Evolutionary conservation across 768 basidiomycete genomes (phyloP).

Genomic region (Collybia sp.): DNA sequence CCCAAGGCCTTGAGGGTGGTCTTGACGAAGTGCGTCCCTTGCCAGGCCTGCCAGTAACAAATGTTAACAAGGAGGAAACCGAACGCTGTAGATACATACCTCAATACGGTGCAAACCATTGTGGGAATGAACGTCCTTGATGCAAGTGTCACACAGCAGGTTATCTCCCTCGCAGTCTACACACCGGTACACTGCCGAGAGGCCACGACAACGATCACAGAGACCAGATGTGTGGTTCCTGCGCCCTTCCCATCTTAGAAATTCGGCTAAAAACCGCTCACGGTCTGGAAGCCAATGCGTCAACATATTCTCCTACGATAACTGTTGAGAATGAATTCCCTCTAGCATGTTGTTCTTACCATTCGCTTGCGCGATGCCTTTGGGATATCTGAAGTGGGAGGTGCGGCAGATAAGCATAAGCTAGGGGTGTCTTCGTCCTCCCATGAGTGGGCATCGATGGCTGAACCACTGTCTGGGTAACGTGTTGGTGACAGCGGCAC

Average conservation of each 20-base stretch:
- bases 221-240: neutral
- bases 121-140: neutral
- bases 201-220: neutral
- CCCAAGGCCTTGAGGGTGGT: constrained; percentile 1
- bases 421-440: too few relatives aligned
- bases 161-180: constrained; percentile 1
- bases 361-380: too few relatives aligned
- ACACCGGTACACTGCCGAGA: neutral
- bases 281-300: neutral
- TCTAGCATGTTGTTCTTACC: too few relatives aligned
- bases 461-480: too few relatives aligned
- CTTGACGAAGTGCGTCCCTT: neutral
- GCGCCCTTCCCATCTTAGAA: constrained; percentile 1
- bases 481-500: too few relatives aligned
- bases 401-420: too few relatives aligned
- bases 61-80: neutral
- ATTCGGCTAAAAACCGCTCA: neutral
- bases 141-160: constrained; percentile 2
- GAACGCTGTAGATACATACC: neutral
- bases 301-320: neutral
- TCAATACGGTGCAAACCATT: constrained; percentile 3
- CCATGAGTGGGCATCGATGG: too few relatives aligned
- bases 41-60: neutral
- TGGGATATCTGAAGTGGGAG: too few relatives aligned
- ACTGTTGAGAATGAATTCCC: neutral